Base-by-base conservation (phyloP, 2,329 filamentous ascomycete species). In the Hortaea werneckii region DNA sequence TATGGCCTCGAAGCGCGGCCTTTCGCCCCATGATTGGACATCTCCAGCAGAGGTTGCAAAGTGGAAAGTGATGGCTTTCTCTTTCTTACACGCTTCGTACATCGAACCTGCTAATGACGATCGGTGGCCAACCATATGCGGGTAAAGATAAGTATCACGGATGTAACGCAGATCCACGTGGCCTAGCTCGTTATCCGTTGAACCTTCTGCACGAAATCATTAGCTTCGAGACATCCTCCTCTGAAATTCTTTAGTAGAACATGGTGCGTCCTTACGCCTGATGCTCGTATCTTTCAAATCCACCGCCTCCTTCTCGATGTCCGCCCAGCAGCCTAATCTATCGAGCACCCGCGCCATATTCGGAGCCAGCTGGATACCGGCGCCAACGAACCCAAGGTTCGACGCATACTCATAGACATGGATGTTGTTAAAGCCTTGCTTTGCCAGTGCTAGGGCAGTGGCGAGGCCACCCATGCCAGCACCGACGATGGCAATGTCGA, bases 281-380 rank as follows among this genome's bases (percentile, higher is more conserved):
- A 90, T 87, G 58, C 80, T 87, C 1, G 83, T 87, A 47, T 81
- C 79, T 48, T 74, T 74, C 48, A 88, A 74, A 48, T 82, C 75
- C 0, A 85, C 85, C 2, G 83, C 83, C 61, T 88, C 83, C 34
- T 71, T 74, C 51, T 78, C 78, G 50, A 92, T 86, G 11, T 74
- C 71, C 12, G 74, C 67, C 85, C 85, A 90, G 48, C 83, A 83
- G 7, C 82, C 85, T 35, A 89, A 68, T 10, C 74, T 70, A 58
- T 87, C 81, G 9, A 92, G 73, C 6, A 92, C 83, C 2, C 84
- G 77, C 3, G 82, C 80, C 75, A 90, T 84, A 54, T 92, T 94
- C 0, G 86, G 86, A 0, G 86, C 84, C 47, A 90, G 73, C 62
- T 94, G 87, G 53, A 92, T 90, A 5, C 87, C 87, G 1, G 87